These are phyloP conservation scores for Candida montana DNA, from an alignment of 805 yeast genomes.

Conservation along the genomic window DNA sequence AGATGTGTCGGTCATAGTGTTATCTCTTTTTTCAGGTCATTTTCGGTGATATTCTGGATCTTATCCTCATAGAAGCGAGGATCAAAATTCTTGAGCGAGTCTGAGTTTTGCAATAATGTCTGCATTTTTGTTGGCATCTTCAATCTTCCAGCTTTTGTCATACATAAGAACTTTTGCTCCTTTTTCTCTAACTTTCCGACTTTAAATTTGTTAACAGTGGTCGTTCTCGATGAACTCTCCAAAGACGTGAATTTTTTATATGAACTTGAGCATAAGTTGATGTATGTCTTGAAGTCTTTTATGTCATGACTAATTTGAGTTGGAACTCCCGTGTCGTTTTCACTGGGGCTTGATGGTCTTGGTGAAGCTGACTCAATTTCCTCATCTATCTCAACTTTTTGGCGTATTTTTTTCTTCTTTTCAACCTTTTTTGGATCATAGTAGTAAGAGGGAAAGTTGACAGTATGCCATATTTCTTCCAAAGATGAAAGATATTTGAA, in stretches of 20 bases:
- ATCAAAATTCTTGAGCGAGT: constrained; percentile 4
- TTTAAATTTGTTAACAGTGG: too few species aligned
- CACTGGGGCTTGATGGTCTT: too few species aligned
- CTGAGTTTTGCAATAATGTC: neutral
- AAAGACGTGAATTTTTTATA: neutral
- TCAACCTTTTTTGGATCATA: constrained; percentile 9
- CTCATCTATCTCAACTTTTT: too few species aligned
- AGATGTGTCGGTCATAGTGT: too few species aligned
- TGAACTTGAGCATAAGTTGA: neutral
- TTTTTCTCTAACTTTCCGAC: too few species aligned
- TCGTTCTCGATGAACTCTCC: too few species aligned
- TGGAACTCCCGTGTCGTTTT: neutral
- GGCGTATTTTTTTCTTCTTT: neutral
- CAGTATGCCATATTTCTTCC: constrained; percentile 17
- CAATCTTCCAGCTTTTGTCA: too few species aligned
- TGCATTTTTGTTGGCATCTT: too few species aligned
- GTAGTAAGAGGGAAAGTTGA: constrained; percentile 12
- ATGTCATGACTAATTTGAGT: neutral
- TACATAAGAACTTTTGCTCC: too few species aligned
- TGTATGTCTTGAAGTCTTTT: neutral
- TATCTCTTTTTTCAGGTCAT: neutral
- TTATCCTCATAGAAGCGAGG: constrained; percentile 10
- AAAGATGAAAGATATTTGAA: constrained; percentile 12
- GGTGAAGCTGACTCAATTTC: too few species aligned
- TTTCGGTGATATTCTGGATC: constrained; percentile 10